A percentile compares a stretch with the other conserved stretches of the same genome.
phyloP scores from a whole-genome alignment of 306 rosid genomes.

The Acacia acuminata region DNA sequence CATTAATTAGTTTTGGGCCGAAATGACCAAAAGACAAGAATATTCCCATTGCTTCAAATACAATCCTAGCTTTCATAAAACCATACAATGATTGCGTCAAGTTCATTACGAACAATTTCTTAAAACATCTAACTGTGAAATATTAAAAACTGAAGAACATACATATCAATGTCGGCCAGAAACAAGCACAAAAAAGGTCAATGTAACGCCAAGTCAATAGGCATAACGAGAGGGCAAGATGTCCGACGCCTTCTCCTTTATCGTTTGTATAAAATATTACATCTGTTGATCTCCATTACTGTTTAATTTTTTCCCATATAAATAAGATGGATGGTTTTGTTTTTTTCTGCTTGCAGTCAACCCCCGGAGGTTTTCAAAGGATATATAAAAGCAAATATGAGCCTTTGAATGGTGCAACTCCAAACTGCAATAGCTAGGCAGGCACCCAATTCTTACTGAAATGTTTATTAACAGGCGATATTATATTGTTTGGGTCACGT shows the following conservation, averaged over 20 bases:
- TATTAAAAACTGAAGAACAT: background rate
- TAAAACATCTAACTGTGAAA: background rate
- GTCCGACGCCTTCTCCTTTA: background rate
- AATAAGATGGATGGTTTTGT: too few species aligned
- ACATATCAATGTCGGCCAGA: background rate
- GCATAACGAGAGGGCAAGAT: background rate
- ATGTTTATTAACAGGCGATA: background rate
- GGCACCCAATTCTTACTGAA: constrained; percentile 30
- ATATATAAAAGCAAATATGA: background rate
- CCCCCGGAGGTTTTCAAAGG: background rate
- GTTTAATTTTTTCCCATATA: background rate
- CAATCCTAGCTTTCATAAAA: background rate
- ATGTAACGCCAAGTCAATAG: background rate
- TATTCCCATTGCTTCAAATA: background rate
- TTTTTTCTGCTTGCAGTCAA: background rate
- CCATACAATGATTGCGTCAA: background rate
- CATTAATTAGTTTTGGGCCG: background rate
- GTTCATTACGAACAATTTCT: background rate
- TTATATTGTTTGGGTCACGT: background rate
- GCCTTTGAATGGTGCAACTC: constrained; percentile 21
- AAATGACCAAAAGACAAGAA: background rate
- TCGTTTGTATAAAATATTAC: background rate
- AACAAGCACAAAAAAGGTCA: background rate
- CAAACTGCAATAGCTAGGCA: background rate
- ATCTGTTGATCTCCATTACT: background rate